Conservation (phyloP, 179 eudicot genomes). For the Beta macrorhiza region DNA sequence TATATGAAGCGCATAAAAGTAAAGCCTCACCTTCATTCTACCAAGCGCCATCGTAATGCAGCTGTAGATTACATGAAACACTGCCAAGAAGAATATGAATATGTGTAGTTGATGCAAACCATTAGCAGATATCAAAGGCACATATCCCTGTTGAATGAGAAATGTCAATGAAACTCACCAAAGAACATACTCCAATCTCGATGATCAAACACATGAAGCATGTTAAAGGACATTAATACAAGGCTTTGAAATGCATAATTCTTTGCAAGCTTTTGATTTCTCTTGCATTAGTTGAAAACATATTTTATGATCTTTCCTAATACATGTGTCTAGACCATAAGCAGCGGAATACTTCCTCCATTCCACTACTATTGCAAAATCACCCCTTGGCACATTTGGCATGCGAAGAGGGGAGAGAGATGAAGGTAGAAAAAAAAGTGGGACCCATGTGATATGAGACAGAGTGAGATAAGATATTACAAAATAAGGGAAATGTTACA, state of each 20-base stretch:
- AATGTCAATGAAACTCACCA: background rate
- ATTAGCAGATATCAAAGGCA: conserved; percentile 64
- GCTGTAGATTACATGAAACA: conserved; percentile 79
- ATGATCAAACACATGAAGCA: background rate
- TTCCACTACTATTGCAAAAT: no score
- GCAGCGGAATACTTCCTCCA: no score
- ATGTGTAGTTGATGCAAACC: conserved; percentile 92
- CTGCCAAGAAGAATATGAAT: conserved; percentile 95
- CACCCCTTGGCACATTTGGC: no score
- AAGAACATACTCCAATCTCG: background rate
- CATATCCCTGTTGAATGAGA: conserved; percentile 53
- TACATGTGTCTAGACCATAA: no score
- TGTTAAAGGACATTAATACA: background rate
- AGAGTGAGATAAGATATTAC: background rate
- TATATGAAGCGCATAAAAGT: background rate
- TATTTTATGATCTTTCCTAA: background rate
- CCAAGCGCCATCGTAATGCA: conserved; percentile 80
- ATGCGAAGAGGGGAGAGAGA: no score
- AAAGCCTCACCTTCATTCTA: conserved; percentile 67
- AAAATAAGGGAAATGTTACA: no score
- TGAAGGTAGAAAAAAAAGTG: no score
- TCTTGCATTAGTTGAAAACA: background rate
- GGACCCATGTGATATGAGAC: no score
- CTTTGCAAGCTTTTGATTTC: background rate
- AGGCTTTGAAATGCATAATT: background rate